phyloP scores from a whole-genome alignment of 495 filamentous ascomycete genomes.

The Cercophora newfieldiana region DNA sequence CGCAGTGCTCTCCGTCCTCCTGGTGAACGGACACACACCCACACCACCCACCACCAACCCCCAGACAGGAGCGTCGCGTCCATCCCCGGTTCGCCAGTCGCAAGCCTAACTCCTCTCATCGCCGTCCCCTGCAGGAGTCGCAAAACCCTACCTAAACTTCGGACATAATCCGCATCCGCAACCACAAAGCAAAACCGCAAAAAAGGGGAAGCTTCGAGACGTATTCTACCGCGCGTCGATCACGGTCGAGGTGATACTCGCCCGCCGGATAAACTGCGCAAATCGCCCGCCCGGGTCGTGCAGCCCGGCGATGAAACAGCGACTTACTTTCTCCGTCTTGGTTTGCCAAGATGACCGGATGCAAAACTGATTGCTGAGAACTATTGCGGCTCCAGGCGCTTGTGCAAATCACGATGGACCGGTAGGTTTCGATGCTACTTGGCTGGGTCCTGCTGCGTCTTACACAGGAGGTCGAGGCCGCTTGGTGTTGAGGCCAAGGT shows the following conservation, averaged over 20 bases:
- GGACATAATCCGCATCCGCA: too few relatives aligned
- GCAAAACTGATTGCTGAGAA: neutral
- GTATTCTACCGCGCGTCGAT: constrained; percentile 16
- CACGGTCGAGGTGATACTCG: neutral
- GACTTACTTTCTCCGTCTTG: neutral
- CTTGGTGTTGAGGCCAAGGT: neutral
- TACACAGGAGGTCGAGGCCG: neutral
- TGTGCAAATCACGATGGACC: constrained; percentile 9
- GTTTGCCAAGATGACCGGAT: neutral
- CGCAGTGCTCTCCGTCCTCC: neutral
- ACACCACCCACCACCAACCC: neutral
- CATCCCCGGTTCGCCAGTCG: neutral
- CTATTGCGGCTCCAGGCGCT: neutral
- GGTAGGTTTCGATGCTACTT: neutral
- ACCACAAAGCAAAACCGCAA: too few relatives aligned
- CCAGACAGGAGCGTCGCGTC: neutral
- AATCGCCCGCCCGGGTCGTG: neutral
- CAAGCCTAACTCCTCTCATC: neutral
- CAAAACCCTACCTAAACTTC: neutral
- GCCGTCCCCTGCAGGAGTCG: neutral
- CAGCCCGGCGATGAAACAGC: neutral
- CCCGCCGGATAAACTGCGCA: constrained; percentile 5
- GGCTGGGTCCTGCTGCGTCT: neutral
- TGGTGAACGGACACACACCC: neutral
- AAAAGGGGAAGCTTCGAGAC: constrained; percentile 10